These are phyloP conservation scores for Magnusiomyces starmeri DNA, from an alignment of 1,139 yeast species.

Conservation along the genomic window DNA sequence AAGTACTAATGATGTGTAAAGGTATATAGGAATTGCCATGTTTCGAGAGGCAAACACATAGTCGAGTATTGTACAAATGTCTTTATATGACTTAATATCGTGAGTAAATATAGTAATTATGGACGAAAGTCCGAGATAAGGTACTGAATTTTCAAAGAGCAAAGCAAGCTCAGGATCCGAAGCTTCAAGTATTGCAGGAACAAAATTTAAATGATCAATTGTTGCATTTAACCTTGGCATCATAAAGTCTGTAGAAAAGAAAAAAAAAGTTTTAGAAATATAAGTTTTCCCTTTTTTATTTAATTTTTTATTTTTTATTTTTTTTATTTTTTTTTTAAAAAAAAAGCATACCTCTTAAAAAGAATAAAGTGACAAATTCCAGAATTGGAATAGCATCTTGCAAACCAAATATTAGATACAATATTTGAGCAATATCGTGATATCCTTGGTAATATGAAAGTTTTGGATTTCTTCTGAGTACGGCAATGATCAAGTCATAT, in stretches of 20 bases:
- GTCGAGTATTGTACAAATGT: constrained; percentile 56
- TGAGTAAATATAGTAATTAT: constrained; percentile 75
- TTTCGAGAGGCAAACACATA: constrained; percentile 46
- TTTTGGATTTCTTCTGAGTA: constrained; percentile 54
- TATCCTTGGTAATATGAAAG: constrained; percentile 85
- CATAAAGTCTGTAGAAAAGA: constrained; percentile 79
- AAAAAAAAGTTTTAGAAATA: no score
- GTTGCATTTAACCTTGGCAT: constrained; percentile 60
- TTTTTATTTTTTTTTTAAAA: no score
- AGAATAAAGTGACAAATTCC: constrained; percentile 52
- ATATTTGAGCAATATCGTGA: constrained; percentile 74
- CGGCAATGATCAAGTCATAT: constrained; percentile 42
- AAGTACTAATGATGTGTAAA: constrained; percentile 50
- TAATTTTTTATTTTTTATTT: no score
- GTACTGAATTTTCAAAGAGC: no score
- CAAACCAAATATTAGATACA: constrained; percentile 49
- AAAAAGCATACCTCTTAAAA: no score
- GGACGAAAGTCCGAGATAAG: constrained; percentile 63
- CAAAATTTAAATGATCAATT: constrained; percentile 52
- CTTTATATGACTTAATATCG: constrained; percentile 48
- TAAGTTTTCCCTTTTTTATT: no score
- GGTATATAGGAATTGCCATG: constrained; percentile 41
- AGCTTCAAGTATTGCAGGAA: constrained; percentile 52
- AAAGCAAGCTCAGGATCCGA: constrained; percentile 48
- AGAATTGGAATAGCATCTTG: constrained; percentile 38